Evolutionary conservation across 108 stramenopile genomes (phyloP).

Genomic region (Cyclotella kingstonii): DNA sequence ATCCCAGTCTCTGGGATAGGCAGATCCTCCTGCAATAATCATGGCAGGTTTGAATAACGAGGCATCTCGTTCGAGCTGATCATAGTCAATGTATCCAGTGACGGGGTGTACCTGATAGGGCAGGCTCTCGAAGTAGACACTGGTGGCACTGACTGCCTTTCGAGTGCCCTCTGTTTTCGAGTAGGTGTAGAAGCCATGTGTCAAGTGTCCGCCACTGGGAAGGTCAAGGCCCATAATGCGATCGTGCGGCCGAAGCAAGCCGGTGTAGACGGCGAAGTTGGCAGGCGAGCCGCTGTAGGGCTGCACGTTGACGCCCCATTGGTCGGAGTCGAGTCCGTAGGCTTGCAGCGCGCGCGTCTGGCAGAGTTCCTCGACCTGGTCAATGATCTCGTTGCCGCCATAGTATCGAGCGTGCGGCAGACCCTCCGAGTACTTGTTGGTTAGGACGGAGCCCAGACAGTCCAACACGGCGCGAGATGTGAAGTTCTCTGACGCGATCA

Average conservation of each 20-base stretch:
- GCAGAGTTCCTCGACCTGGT: constrained; percentile 96
- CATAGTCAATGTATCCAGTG: constrained; percentile 96
- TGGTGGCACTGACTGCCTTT: constrained; percentile 99
- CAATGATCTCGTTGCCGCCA: constrained; percentile 96
- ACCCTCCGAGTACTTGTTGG: constrained; percentile 99
- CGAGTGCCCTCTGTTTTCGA: constrained; percentile 95
- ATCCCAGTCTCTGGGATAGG: constrained; percentile 99
- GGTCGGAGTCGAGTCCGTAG: constrained; percentile 90
- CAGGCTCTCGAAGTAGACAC: constrained; percentile 98
- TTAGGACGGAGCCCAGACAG: constrained; percentile 96
- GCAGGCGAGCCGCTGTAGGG: constrained; percentile 98
- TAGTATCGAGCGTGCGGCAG: constrained; percentile 98
- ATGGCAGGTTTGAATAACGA: constrained; percentile 98
- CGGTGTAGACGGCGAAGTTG: constrained; percentile 99
- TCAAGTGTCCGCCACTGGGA: constrained; percentile 98
- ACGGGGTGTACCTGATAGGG: constrained; percentile 97
- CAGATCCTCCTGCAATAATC: constrained; percentile 97
- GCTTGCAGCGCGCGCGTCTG: constrained; percentile 94
- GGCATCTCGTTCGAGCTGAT: constrained; percentile 88
- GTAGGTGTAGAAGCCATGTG: constrained; percentile 99
- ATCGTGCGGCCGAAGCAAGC: constrained; percentile 94
- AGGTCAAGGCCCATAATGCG: constrained; percentile 99
- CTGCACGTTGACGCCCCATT: constrained; percentile 99
- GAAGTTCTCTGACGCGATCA: constrained; percentile 99
- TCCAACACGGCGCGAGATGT: constrained; percentile 98